phyloP scores from a whole-genome alignment of 805 yeast genomes.

The Sugiyamaella smithiae region DNA sequence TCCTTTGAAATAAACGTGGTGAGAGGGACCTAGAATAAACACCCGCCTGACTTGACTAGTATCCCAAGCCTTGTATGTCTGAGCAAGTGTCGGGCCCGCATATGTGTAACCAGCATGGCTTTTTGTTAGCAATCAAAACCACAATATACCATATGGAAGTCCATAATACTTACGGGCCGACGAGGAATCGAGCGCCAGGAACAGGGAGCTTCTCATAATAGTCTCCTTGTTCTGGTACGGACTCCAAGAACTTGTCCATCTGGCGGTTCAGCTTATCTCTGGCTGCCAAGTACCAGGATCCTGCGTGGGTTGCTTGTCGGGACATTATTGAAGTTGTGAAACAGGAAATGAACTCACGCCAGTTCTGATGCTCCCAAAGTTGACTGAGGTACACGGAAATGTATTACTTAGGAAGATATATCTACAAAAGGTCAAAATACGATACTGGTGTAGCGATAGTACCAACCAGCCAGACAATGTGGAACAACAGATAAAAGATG shows the following conservation, averaged over 20 bases:
- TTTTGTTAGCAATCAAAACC: neutral
- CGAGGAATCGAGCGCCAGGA: constrained; percentile 48
- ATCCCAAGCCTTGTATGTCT: constrained; percentile 73
- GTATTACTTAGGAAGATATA: too few species aligned
- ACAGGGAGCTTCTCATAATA: constrained; percentile 29
- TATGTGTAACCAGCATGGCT: constrained; percentile 90
- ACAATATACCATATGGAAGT: neutral
- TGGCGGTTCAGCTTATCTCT: constrained; percentile 46
- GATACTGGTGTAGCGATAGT: too few species aligned
- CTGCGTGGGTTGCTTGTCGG: constrained; percentile 81
- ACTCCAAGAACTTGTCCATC: constrained; percentile 46
- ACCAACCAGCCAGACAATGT: too few species aligned
- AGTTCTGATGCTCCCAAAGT: too few species aligned
- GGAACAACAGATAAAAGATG: too few species aligned
- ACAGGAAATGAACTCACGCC: too few species aligned
- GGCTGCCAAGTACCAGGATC: constrained; percentile 76
- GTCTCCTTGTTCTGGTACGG: constrained; percentile 29
- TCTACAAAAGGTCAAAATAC: too few species aligned
- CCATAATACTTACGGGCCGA: constrained; percentile 52
- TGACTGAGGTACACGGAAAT: too few species aligned
- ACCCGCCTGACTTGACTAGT: constrained; percentile 49
- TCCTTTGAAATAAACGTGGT: constrained; percentile 75
- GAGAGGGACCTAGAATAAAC: constrained; percentile 89
- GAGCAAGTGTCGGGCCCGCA: constrained; percentile 74
- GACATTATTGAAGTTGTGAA: neutral